Evolutionary conservation across 495 filamentous ascomycete genomes (phyloP).

Genomic region (Aspergillus diversus): DNA sequence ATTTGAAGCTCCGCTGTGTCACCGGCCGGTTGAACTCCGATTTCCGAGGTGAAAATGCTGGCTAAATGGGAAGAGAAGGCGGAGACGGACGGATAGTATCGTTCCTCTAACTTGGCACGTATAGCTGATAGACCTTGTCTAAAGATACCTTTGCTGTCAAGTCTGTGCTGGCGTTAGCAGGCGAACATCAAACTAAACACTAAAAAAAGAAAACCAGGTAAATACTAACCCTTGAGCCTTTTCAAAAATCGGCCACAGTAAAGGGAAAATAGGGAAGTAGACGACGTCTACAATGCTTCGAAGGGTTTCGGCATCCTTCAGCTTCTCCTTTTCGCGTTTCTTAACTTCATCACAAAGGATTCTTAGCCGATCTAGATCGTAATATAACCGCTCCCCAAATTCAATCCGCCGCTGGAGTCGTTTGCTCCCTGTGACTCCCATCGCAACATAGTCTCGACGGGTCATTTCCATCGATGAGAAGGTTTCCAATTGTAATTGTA

Average conservation of each 20-base stretch:
- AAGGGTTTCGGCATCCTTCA: slow-evolving; percentile 75
- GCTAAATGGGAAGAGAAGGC: slow-evolving; percentile 74
- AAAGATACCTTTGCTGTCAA: slow-evolving; percentile 75
- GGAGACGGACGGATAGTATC: slow-evolving; percentile 75
- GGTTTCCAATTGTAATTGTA: slow-evolving; percentile 85
- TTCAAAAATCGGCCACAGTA: slow-evolving; percentile 80
- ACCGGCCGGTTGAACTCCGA: slow-evolving; percentile 58
- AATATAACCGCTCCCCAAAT: slow-evolving; percentile 75
- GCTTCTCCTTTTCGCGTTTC: slow-evolving; percentile 71
- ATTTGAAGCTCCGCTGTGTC: slow-evolving; percentile 56
- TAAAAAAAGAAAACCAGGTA: slow-evolving; percentile 18
- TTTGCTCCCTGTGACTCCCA: slow-evolving; percentile 81
- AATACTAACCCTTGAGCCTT: slow-evolving; percentile 69
- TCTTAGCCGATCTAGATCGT: slow-evolving; percentile 75
- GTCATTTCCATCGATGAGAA: slow-evolving; percentile 98
- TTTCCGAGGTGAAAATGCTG: slow-evolving; percentile 66
- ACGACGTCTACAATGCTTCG: slow-evolving; percentile 78
- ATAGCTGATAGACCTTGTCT: slow-evolving; percentile 63
- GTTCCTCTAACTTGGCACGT: slow-evolving; percentile 66
- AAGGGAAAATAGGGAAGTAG: slow-evolving; percentile 83
- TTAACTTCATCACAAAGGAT: slow-evolving; percentile 68
- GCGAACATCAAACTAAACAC: neutral
- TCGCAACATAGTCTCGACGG: slow-evolving; percentile 84
- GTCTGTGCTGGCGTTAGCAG: slow-evolving; percentile 55
- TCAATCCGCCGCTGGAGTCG: slow-evolving; percentile 82